These are phyloP conservation scores for Trebouxia sp. DNA, from an alignment of 139 green algal genomes.

Conservation along the genomic window DNA sequence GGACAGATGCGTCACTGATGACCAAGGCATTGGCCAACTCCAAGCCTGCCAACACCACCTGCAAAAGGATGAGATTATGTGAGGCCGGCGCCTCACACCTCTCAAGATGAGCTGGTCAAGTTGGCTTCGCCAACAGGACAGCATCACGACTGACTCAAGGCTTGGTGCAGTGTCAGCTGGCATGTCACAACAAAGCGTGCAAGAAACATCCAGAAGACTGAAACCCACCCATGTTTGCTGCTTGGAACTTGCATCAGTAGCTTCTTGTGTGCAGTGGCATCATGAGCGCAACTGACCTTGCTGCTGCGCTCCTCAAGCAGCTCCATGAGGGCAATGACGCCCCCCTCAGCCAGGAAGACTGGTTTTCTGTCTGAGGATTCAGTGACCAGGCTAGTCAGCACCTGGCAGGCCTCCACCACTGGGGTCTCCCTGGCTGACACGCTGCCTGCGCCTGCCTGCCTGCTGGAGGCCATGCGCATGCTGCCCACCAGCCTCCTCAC, in stretches of 20 bases:
- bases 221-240: no score
- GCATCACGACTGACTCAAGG: no score
- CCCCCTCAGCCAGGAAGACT: constrained; percentile 65
- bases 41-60: constrained; percentile 57
- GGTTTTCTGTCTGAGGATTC: constrained; percentile 40
- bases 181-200: no score
- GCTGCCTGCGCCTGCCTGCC: constrained; percentile 31
- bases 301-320: constrained; percentile 67
- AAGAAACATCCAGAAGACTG: no score
- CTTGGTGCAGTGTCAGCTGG: no score
- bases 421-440: constrained; percentile 32
- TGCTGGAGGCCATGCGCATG: constrained; percentile 45
- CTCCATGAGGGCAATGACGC: constrained; percentile 71
- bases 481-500: constrained; percentile 61
- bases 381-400: constrained; percentile 38
- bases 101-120: no score
- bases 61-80: constrained; percentile 20
- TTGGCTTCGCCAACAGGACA: no score
- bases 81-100: no score
- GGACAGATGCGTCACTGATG: constrained; percentile 43
- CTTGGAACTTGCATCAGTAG: no score
- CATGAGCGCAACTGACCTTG: constrained; percentile 28
- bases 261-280: no score
- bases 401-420: constrained; percentile 35
- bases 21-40: constrained; percentile 60